A percentile compares a stretch with the other conserved stretches of the same genome.
These are phyloP conservation scores for Populus tomentosa DNA, from an alignment of 441 rosid genomes.

Conservation along the genomic window DNA sequence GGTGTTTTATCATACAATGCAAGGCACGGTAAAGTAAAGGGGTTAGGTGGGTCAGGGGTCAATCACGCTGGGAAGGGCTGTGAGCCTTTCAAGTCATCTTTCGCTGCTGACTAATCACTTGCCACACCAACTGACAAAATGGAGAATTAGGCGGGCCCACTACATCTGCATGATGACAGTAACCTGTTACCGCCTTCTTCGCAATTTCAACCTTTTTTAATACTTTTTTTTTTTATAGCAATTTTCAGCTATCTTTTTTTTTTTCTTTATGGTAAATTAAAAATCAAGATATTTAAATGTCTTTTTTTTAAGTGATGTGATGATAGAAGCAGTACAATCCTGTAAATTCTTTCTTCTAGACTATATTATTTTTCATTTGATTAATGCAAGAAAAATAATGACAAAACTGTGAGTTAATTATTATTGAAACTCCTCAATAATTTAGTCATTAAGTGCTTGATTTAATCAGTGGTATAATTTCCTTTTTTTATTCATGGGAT, in stretches of 20 bases:
- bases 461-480: no score
- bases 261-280: background rate
- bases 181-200: background rate
- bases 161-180: background rate
- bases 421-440: background rate
- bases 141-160: background rate
- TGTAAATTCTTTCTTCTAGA: no score
- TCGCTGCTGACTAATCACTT: background rate
- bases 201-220: background rate
- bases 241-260: background rate
- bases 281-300: background rate
- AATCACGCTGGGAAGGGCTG: background rate
- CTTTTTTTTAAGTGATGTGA: no score
- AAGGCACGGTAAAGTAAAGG: background rate
- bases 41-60: background rate
- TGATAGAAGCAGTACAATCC: no score
- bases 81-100: background rate
- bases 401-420: background rate
- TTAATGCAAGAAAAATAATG: background rate
- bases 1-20: no score
- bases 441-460: background rate
- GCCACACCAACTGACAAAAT: background rate
- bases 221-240: background rate
- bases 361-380: background rate
- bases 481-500: no score